Percentiles rank a stretch among this genome's conserved stretches.
These are phyloP conservation scores for Coemansia sp. DNA, from an alignment of 192 early-diverging fungal genomes.

Conservation along the genomic window DNA sequence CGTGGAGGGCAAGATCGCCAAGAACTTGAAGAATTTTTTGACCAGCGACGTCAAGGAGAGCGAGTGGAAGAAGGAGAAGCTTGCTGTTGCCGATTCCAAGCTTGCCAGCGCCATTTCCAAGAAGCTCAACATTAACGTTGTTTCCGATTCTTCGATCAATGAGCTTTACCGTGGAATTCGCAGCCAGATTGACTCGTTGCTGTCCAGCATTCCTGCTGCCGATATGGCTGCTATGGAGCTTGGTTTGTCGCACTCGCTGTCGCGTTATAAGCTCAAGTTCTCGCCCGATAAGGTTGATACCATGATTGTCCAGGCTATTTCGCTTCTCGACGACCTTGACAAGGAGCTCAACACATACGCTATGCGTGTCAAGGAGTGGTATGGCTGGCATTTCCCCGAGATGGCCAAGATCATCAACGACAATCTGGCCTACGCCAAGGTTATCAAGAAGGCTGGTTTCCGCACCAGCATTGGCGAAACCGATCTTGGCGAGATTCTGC, in stretches of 20 bases:
- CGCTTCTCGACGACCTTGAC: conserved; percentile 96
- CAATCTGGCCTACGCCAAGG: conserved; percentile 91
- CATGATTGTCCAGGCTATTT: conserved; percentile 99
- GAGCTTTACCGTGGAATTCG: conserved; percentile 98
- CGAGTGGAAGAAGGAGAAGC: conserved; percentile 89
- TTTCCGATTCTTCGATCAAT: conserved; percentile 80
- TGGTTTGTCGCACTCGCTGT: conserved; percentile 98
- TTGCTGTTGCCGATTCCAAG: conserved; percentile 92
- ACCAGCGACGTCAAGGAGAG: conserved; percentile 78
- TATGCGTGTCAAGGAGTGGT: conserved; percentile 98
- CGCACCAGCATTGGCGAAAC: conserved; percentile 76
- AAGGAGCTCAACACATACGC: conserved; percentile 99
- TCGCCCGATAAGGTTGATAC: conserved; percentile 99
- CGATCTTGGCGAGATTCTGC: conserved; percentile 82
- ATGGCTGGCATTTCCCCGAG: conserved; percentile 99
- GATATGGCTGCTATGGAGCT: conserved; percentile 95
- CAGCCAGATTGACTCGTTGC: conserved; percentile 86
- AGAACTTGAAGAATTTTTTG: conserved; percentile 94
- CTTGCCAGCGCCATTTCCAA: conserved; percentile 82
- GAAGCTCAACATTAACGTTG: conserved; percentile 83
- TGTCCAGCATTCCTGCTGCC: conserved; percentile 81
- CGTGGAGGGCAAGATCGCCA: conserved; percentile 94
- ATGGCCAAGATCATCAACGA: conserved; percentile 95
- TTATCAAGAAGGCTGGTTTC: conserved; percentile 90
- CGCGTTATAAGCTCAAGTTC: conserved; percentile 99